Base-by-base conservation (phyloP, 768 basidiomycete species). In the Serendipita sp. region DNA sequence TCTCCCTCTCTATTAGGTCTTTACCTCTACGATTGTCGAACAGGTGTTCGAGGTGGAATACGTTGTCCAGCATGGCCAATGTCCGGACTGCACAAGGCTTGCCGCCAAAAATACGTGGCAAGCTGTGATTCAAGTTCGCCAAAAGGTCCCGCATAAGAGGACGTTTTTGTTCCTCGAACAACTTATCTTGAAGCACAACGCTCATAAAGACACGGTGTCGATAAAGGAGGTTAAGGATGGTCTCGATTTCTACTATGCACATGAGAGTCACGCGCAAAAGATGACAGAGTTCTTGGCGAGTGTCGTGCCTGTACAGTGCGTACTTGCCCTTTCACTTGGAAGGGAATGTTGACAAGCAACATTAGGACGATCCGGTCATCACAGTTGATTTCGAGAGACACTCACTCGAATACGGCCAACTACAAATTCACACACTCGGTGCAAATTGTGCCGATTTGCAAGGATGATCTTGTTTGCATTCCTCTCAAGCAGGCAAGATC, bases 61-160 rank as follows among this genome's bases (percentile, higher is more conserved):
- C 69, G 82, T 98, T 62, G 90, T 98, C 0, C 90, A 94, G 68
- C 82, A 94, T 67, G 88, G 89, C 0, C 96, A 99, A 75, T 99
- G 96, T 72, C 85, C 91, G 0, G 90, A 93, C 67, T 99, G 96
- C 70, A 79, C 95, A 0, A 85, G 83, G 68, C 81, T 98, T 3
- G 96, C 96, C 0, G 96, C 96, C 2, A 99, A 98, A 76, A 97
- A 98, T 71, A 98, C 94, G 0, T 98, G 95, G 96, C 93, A 92
- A 70, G 92, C 95, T 1, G 79, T 92, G 41, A 94, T 99, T 1
- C 96, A 98, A 77, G 92, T 98, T n/a, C 86, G 96, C 50, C 96
- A 99, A 72, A 98, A 99, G 74, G 96, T 98, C 44, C 79, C 91
- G 3, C 96, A 99, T 72, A 99, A 99, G 75, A 84, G 96, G 63